Evolutionary conservation across 78 protist species (phyloP), one percentile per base, ranked within the genome.

Genomic region (Speleostelium caveatum): DNA sequence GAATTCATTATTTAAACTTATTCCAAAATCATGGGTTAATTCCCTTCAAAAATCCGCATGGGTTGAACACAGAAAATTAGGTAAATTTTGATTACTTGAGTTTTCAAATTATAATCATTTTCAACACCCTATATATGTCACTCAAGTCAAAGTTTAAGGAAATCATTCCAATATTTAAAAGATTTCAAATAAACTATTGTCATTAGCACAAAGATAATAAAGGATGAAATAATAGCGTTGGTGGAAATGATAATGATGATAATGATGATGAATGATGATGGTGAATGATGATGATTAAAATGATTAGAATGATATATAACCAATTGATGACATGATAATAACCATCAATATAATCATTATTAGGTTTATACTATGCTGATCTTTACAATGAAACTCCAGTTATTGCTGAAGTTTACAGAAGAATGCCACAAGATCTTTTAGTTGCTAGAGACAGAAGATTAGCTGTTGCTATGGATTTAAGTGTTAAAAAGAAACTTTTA

Each of bases 321-420:
- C 41, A 32, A 72, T 6, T 32, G 8, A 49, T 4, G 49, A 28
- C 12, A 72, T 16, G 51, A 69, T 26, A 39, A 45, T 38, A 38
- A 12, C 19, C 16, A 66, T 35, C n/a, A 35, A 19, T 6, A 63
- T 36, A 65, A 22, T 5, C 17, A 38, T 17, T 22, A 38, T 0
- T 24, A 80, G 90, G 90, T 55, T 59, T 80, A 36, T 80, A 69
- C 62, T 80, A 68, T 69, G 90, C 90, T 39, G 90, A 80, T 80
- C 90, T 80, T 24, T 80, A 80, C 78, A 80, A 80, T 38, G 55
- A 35, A 7, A 80, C 90, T 12, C 78, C 76, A 80, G 90, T 59
- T 21, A 41, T 67, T 26, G 35, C 67, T 49, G 90, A 80, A 69
- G 90, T 68, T 28, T 45, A 68, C 73, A 39, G 73, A 38, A 80